Percentiles rank a stretch among this genome's conserved stretches.
Conservation (phyloP, 1,139 yeast genomes). For the Candida freyschussii region DNA sequence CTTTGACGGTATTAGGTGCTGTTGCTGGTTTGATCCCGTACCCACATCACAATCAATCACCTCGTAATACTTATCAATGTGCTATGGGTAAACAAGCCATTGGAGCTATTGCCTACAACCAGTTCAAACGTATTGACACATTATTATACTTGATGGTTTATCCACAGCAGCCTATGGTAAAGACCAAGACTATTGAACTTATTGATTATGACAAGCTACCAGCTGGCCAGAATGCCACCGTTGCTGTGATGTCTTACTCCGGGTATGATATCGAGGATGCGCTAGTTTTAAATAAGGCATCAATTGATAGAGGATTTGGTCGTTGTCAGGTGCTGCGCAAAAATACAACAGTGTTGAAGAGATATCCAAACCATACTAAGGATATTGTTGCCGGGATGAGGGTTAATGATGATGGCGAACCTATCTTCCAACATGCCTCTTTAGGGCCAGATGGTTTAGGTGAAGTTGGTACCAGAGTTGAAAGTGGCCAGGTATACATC, state of each 20-base stretch:
- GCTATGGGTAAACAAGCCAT: constrained; percentile 99
- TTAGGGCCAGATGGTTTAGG: constrained; percentile 96
- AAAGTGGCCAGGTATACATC: constrained; percentile 89
- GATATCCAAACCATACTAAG: constrained; percentile 90
- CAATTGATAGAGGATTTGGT: constrained; percentile 95
- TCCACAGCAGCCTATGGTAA: constrained; percentile 99
- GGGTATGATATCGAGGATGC: constrained; percentile 99
- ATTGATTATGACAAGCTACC: constrained; percentile 95
- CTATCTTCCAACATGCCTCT: constrained; percentile 81
- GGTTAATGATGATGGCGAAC: constrained; percentile 71
- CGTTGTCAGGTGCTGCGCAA: constrained; percentile 96
- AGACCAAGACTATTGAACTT: constrained; percentile 92
- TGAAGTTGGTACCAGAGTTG: constrained; percentile 88
- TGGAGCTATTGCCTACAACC: constrained; percentile 98
- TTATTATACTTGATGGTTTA: constrained; percentile 90
- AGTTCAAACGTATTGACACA: constrained; percentile 92
- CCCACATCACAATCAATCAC: constrained; percentile 98
- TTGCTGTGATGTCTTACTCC: constrained; percentile 97
- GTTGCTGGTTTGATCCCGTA: constrained; percentile 99
- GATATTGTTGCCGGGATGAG: constrained; percentile 91
- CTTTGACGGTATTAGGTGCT: constrained; percentile 94
- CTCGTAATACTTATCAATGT: constrained; percentile 98
- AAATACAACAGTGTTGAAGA: constrained; percentile 81
- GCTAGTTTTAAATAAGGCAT: constrained; percentile 83
- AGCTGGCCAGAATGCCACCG: constrained; percentile 98